phyloP scores from a whole-genome alignment of 805 yeast species.

The Myxozyma udenii region DNA sequence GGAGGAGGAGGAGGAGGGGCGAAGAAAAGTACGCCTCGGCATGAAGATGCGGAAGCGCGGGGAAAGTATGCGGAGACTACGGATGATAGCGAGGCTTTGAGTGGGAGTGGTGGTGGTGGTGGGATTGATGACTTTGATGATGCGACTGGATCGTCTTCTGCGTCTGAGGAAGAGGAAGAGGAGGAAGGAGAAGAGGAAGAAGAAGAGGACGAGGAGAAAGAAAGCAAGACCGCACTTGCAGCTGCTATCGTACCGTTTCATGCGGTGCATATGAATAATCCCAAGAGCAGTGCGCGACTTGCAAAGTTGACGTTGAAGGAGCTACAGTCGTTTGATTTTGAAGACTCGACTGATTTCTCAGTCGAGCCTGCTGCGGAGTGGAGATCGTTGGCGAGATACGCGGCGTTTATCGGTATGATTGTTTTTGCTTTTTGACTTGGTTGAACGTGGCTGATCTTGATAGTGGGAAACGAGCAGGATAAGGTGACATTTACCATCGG shows the following conservation, averaged over 20 bases:
- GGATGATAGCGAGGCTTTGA: no score
- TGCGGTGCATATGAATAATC: background rate
- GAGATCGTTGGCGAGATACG: constrained; percentile 9
- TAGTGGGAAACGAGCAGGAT: constrained; percentile 18
- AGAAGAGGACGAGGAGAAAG: constrained; percentile 8
- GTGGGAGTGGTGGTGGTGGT: no score
- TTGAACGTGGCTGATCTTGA: background rate
- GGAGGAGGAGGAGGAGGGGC: no score
- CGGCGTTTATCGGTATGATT: constrained; percentile 17
- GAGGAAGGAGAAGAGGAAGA: constrained; percentile 6
- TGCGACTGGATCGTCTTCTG: no score
- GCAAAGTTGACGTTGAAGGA: background rate
- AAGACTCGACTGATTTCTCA: constrained; percentile 12
- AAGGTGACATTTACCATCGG: constrained; percentile 11
- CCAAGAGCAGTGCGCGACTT: background rate
- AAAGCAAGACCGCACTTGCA: background rate
- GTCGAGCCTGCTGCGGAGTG: constrained; percentile 18
- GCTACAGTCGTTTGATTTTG: background rate
- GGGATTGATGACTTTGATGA: no score
- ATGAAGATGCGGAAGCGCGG: no score
- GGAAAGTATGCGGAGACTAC: no score
- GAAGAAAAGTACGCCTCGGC: no score
- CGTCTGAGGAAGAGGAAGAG: constrained; percentile 14
- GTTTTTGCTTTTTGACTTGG: background rate
- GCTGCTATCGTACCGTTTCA: background rate